Evolutionary conservation across 306 rosid species (phyloP), one percentile per base, ranked within the genome.

Genomic region (Abrus precatorius): DNA sequence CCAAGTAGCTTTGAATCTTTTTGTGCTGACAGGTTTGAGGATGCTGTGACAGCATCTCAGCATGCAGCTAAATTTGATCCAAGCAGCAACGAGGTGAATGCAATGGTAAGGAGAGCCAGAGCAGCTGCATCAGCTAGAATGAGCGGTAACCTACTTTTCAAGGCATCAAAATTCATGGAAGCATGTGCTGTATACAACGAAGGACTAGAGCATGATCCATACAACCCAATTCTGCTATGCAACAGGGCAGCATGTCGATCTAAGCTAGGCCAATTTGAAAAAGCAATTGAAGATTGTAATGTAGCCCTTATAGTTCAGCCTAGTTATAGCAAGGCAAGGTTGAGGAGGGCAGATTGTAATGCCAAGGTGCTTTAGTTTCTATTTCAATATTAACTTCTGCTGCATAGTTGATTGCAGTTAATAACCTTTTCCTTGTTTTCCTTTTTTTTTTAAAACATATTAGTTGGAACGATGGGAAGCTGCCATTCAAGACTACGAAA

Each of bases 231-330:
- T 67, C 84, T 96, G 52, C 80, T 93, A 59, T 92, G 97, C 89
- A 96, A 96, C 82, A 91, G 99, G 76, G 99, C 97, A 32, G 98
- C 99, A 3, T 90, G 98, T 76, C 99, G 94, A 28, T 92, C 97
- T 11, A 96, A 96, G 84, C 89, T 96, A 1, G 90, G 92, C 7
- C 99, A 92, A 76, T 92, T 82, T 5, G 99, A 96, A 78, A 96
- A 92, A 87, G 99, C 98, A 67, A 84, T 93, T 67, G 99, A 96
- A 76, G 99, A 96, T 80, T 96, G 99, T 83, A 84, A 85, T 40
- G 84, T 90, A 6, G 97, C 99, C 48, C 98, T 96, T 57, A 40
- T 43, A 3, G 59, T 90, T 62, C 93, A 85, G 76, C 99, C 99
- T 71, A 84, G 86, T 81, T 96, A 96, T 72, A 89, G 92, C 87